Evolutionary conservation across 2,329 filamentous ascomycete genomes (phyloP).

Genomic region (Curvularia sp.): DNA sequence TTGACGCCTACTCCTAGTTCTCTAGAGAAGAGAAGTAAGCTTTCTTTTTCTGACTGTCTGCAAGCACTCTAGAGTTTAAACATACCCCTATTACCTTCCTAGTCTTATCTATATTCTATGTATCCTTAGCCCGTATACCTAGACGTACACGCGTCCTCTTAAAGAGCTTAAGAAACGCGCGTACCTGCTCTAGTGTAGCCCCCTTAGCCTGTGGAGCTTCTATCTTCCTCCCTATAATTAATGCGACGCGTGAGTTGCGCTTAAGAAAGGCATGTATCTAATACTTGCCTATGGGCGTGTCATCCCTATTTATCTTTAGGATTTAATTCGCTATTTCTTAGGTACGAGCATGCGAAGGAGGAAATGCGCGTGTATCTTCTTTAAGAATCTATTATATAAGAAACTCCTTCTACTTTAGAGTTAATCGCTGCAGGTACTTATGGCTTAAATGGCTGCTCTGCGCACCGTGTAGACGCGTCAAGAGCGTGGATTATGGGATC

Average conservation of each 20-base stretch:
- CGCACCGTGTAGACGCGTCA: not conserved
- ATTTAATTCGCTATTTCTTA: conserved; percentile 23
- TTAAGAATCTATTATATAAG: conserved; percentile 20
- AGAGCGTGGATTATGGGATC: conserved; percentile 6
- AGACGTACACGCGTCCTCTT: conserved; percentile 7
- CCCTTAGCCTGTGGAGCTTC: conserved; percentile 13
- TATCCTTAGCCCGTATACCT: conserved; percentile 9
- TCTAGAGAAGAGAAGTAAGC: conserved; percentile 19
- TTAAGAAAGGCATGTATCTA: not conserved
- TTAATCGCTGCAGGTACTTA: too few relatives aligned
- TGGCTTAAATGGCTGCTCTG: not conserved
- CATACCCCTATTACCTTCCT: conserved; percentile 23
- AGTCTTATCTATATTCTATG: conserved; percentile 6
- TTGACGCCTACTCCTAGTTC: conserved; percentile 23
- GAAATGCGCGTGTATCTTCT: conserved; percentile 18
- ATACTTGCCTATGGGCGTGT: not conserved
- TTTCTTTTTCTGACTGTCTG: conserved; percentile 16
- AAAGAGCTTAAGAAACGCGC: conserved; percentile 21
- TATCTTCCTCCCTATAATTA: conserved; percentile 6
- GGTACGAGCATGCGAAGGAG: conserved; percentile 17
- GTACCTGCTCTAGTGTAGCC: conserved; percentile 11
- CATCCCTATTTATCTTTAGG: not conserved
- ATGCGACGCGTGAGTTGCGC: not conserved
- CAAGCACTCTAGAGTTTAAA: conserved; percentile 14
- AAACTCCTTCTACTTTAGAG: conserved; percentile 13